Conservation (phyloP, 768 basidiomycete species). For the Panaeolus papilionaceus region DNA sequence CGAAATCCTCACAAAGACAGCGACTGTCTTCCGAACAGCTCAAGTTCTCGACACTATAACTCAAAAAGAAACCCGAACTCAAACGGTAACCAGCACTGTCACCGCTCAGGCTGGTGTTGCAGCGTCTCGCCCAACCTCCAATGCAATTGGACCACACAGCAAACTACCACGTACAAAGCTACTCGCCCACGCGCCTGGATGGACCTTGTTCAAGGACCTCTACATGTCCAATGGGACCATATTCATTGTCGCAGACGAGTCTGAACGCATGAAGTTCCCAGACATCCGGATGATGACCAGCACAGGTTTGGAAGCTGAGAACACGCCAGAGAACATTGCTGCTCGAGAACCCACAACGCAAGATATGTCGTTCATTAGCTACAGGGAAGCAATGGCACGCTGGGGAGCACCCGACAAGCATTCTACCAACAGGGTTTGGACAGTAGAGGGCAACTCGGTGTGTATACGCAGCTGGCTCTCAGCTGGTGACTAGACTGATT, state of each 20-base stretch:
- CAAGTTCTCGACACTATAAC: constrained; percentile 15
- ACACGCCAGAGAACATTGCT: constrained; percentile 68
- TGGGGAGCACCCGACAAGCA: constrained; percentile 56
- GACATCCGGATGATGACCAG: constrained; percentile 70
- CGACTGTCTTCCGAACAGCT: neutral
- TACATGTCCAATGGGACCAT: constrained; percentile 89
- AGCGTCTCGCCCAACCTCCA: constrained; percentile 21
- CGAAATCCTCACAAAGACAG: constrained; percentile 10
- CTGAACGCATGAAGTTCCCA: constrained; percentile 37
- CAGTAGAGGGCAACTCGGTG: constrained; percentile 78
- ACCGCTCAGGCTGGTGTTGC: constrained; percentile 5
- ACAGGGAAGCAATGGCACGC: constrained; percentile 59
- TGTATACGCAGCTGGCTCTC: constrained; percentile 10
- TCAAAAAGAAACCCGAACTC: constrained; percentile 21
- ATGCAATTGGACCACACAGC: constrained; percentile 26
- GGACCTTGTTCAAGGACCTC: constrained; percentile 84
- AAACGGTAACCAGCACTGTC: constrained; percentile 16
- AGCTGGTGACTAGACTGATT: neutral
- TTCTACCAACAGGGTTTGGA: constrained; percentile 57
- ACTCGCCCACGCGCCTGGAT: constrained; percentile 75
- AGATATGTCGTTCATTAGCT: constrained; percentile 67
- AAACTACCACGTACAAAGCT: constrained; percentile 60
- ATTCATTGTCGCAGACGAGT: constrained; percentile 57
- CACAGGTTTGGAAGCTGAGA: constrained; percentile 61
- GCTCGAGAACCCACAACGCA: constrained; percentile 68